A percentile compares a stretch with the other conserved stretches of the same genome.
Conservation (phyloP, 2,329 filamentous ascomycete genomes). For the Apiospora marii region DNA sequence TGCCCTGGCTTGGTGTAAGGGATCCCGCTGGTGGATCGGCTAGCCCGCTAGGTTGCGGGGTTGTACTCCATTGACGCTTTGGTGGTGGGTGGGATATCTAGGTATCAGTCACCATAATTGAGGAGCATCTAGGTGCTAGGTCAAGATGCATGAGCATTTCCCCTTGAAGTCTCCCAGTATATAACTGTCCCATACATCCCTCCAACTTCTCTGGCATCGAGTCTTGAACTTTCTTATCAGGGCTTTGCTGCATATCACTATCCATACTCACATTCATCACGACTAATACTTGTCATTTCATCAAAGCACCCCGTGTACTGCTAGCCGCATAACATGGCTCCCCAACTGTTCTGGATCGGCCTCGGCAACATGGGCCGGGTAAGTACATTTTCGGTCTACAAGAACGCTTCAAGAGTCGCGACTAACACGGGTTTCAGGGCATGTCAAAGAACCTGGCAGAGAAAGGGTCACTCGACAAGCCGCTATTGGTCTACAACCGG, state of each 20-base stretch:
- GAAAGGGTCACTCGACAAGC: conserved; percentile 75
- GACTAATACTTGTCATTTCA: background rate
- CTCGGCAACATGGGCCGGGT: conserved; percentile 89
- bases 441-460: conserved; percentile 86
- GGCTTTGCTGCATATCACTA: background rate
- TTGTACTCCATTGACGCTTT: background rate
- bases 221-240: background rate
- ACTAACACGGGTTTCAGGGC: conserved; percentile 58
- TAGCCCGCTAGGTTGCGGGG: conserved; percentile 14
- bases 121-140: background rate
- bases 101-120: background rate
- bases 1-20: background rate
- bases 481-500: conserved; percentile 83
- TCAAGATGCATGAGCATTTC: background rate
- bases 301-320: background rate
- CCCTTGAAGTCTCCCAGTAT: background rate
- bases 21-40: conserved; percentile 3
- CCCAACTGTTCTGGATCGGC: conserved; percentile 78
- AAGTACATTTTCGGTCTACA: conserved; percentile 42
- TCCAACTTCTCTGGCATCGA: background rate
- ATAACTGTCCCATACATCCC: background rate
- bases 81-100: background rate
- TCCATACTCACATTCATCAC: background rate
- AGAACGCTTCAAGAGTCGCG: too few relatives aligned
- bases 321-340: conserved; percentile 53